These are phyloP conservation scores for Torulaspora indica DNA, from an alignment of 805 yeast genomes.

Conservation along the genomic window DNA sequence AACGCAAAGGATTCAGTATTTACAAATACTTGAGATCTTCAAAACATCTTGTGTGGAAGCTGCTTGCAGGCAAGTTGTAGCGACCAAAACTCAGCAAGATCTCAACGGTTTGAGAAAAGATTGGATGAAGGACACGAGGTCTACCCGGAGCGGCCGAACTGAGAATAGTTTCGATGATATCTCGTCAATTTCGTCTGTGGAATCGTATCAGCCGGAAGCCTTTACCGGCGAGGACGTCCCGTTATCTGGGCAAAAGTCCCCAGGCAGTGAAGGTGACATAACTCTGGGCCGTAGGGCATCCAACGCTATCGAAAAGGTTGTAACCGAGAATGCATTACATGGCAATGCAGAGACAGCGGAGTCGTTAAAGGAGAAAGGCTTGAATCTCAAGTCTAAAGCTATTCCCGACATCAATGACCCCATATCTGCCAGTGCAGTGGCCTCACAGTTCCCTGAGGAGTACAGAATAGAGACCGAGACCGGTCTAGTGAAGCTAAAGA, in stretches of 20 bases:
- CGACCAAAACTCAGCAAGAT: no score
- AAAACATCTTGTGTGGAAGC: no score
- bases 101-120: background rate
- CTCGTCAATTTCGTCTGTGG: constrained; percentile 29
- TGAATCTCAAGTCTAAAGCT: constrained; percentile 14
- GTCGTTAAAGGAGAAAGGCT: constrained; percentile 17
- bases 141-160: constrained; percentile 2
- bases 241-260: background rate
- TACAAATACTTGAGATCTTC: no score
- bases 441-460: constrained; percentile 57
- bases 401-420: constrained; percentile 26
- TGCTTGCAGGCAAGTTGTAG: no score
- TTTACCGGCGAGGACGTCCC: constrained; percentile 17
- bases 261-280: constrained; percentile 14
- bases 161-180: constrained; percentile 27
- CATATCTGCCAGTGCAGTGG: constrained; percentile 9
- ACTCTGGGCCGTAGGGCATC: constrained; percentile 18
- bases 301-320: constrained; percentile 21
- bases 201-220: constrained; percentile 28
- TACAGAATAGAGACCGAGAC: constrained; percentile 61
- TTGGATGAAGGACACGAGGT: background rate
- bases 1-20: no score
- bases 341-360: constrained; percentile 28
- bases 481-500: constrained; percentile 57
- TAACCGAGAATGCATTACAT: constrained; percentile 23